Base-by-base conservation (phyloP, 352 stramenopile species). In the Phytophthora brassicae region DNA sequence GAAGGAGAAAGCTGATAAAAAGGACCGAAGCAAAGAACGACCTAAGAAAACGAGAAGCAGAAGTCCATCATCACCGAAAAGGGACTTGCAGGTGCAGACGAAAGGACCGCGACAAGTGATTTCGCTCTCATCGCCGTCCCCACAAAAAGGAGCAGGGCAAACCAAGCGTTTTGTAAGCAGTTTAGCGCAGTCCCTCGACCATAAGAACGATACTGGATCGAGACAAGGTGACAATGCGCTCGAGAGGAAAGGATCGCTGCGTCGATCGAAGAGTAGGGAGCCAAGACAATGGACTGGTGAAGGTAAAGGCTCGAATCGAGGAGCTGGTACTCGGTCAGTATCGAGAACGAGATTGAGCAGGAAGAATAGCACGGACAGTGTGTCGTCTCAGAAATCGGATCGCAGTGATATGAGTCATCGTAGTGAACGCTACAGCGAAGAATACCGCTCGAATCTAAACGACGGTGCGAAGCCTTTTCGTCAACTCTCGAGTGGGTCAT, bases 341-440 rank as follows among this genome's bases (percentile, higher is more conserved):
- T 65, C 72, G 19, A 67, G 60, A 46, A 66, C 59, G 8, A 70
- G 48, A 8, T 45, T 79, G 31, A 66, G 57, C 2, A 66, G 77
- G 24, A 87, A 87, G 64, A 81, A 81, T 59, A 87, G 77, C 57
- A 66, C 66, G 14, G 77, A 87, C 43, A 86, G 76, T 26, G 66
- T 85, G 13, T 80, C 68, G 6, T 84, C 75, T 6, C 75, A 79
- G 36, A 70, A 70, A 11, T 86, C 77, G 17, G 77, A 80, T 14
- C 61, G 68, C 24, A 80, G 71, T 33, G 74, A 85, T 22, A 56
- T 26, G n/a, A 70, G 58, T 24, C 43, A 60, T 23, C 66, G 70
- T 20, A 70, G 48, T 16, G 70, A 77, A 28, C 70, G 73, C 8
- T 74, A 72, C 44, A 68, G 35, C 35, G 64, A 72, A n/a, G 65